phyloP scores from a whole-genome alignment of 345 rosid species.

The Garcia nutans region DNA sequence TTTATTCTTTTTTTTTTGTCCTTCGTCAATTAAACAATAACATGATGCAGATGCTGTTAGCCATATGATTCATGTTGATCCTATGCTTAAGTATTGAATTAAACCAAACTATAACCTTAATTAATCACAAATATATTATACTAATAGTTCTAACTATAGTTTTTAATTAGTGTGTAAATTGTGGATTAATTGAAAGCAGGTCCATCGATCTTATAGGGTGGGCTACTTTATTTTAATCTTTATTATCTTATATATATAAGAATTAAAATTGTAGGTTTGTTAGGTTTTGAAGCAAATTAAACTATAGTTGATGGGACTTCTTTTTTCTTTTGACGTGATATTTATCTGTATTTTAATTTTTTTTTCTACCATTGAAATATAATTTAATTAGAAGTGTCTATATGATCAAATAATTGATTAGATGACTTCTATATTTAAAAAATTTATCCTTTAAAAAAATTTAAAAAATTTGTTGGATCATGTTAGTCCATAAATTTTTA shows the following conservation, averaged over 20 bases:
- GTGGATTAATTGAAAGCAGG: not conserved
- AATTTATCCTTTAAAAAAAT: too few species aligned
- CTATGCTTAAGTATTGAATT: not conserved
- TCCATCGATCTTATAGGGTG: not conserved
- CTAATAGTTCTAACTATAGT: too few species aligned
- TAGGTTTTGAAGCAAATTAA: conserved; percentile 5
- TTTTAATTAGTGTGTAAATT: not conserved
- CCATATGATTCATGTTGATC: conserved; percentile 1
- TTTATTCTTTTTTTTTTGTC: too few species aligned
- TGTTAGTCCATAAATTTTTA: too few species aligned
- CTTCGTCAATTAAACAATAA: not conserved
- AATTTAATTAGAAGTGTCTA: too few species aligned
- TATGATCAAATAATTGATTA: too few species aligned
- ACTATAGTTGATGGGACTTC: not conserved
- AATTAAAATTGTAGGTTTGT: conserved; percentile 19
- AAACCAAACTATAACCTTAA: not conserved
- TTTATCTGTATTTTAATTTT: too few species aligned
- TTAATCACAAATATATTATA: not conserved
- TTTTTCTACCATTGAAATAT: too few species aligned
- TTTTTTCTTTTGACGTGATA: too few species aligned
- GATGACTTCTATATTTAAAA: too few species aligned
- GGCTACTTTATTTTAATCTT: not conserved
- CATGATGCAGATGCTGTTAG: not conserved
- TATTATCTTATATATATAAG: not conserved
- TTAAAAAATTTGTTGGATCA: too few species aligned